Evolutionary conservation across 257 asterid species (phyloP), one percentile per base, ranked within the genome.

Genomic region (Primulina eburnea): DNA sequence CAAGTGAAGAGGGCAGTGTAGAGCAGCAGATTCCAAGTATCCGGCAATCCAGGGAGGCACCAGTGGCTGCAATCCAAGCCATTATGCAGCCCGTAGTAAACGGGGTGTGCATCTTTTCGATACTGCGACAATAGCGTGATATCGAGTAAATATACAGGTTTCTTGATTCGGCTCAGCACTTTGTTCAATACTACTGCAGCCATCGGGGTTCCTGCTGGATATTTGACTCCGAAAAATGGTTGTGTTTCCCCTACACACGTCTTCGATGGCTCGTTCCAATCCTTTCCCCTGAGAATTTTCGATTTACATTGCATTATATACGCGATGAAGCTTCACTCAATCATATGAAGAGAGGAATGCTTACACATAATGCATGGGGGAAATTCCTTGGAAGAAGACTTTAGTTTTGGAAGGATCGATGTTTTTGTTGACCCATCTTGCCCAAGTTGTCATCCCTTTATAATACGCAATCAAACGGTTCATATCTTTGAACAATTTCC

Each of bases 41-140:
- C 98, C 4, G 98, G 98, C 71, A 92, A 83, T 0, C 98, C 97
- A 12, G 98, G 97, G 7, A 92, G 92, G 75, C 98, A 92, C 98
- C 98, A 92, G 53, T 92, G 98, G 81, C 98, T 92, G 77, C 98
- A 92, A 75, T 92, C 98, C 70, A 92, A 56, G 63, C 90, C 87
- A 33, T 71, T 71, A 53, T 84, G 93, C 53, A 55, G 80, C 69
- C 97, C 83, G 67, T 92, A 88, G 26, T 12, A 70, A 0, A 81
- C 73, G 8, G 98, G 98, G 64, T 92, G 98, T 0, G 89, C 97
- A 62, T 92, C 98, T 71, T 90, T 92, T 7, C 98, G 79, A 37
- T 87, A 84, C 20, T 92, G 98, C 0, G 98, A 90, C 3, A 92
- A 87, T n/a, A 65, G 37, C 3, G 96, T 87, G 20, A 92, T 79